phyloP scores from a whole-genome alignment of 2,329 filamentous ascomycete genomes.

The Gaeumannomyces tritici region DNA sequence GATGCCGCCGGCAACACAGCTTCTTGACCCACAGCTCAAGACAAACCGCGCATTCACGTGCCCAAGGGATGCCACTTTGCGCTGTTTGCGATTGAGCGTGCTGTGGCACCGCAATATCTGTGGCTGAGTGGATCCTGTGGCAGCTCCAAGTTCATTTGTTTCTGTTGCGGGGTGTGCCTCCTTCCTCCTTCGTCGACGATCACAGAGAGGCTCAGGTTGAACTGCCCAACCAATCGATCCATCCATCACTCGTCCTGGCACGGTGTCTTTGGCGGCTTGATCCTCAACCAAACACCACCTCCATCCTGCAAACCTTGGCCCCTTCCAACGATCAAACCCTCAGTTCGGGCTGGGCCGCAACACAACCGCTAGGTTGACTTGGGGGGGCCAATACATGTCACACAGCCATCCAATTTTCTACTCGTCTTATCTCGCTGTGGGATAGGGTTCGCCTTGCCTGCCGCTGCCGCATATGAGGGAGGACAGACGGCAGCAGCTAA shows the following conservation, averaged over 20 bases:
- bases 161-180: too few relatives aligned
- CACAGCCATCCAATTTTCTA: neutral
- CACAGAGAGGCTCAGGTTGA: too few relatives aligned
- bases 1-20: neutral
- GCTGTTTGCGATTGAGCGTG: neutral
- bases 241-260: too few relatives aligned
- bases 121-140: neutral
- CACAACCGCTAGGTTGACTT: neutral
- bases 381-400: neutral
- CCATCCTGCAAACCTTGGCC: too few relatives aligned
- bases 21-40: neutral
- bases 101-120: neutral
- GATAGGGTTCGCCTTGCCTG: neutral
- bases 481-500: neutral
- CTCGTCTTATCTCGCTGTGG: neutral
- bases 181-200: neutral
- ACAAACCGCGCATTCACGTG: neutral
- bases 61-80: neutral
- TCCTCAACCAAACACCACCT: too few relatives aligned
- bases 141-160: neutral
- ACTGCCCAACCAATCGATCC: too few relatives aligned
- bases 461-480: neutral
- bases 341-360: neutral
- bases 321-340: neutral
- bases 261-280: too few relatives aligned